A percentile compares a stretch with the other conserved stretches of the same genome.
phyloP scores from a whole-genome alignment of 306 rosid species.

The Elaeagnus macrophylla region DNA sequence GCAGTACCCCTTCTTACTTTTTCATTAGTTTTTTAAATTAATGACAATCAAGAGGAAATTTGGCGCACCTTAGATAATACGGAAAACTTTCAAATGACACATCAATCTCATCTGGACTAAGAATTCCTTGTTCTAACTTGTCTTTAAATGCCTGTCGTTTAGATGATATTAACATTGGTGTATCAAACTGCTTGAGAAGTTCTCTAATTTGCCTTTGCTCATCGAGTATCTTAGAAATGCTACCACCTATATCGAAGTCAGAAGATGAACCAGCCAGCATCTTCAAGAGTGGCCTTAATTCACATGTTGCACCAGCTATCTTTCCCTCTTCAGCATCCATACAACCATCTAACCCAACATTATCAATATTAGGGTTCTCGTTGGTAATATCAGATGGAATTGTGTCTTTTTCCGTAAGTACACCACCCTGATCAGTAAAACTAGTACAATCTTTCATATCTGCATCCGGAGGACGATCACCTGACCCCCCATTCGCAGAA shows the following conservation, averaged over 20 bases:
- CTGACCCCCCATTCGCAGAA: slow-evolving; percentile 36
- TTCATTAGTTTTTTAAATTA: no score
- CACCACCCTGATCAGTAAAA: slow-evolving; percentile 36
- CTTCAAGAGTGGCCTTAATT: slow-evolving; percentile 49
- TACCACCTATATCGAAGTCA: slow-evolving; percentile 49
- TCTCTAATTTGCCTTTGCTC: slow-evolving; percentile 58
- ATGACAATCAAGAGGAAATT: not conserved
- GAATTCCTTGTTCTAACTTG: slow-evolving; percentile 54
- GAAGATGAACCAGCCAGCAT: slow-evolving; percentile 53
- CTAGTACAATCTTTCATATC: slow-evolving; percentile 44
- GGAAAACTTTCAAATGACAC: slow-evolving; percentile 84
- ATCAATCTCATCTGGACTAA: slow-evolving; percentile 49
- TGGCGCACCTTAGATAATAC: slow-evolving; percentile 69
- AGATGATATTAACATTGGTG: slow-evolving; percentile 44
- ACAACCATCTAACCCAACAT: slow-evolving; percentile 35
- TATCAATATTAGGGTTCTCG: slow-evolving; percentile 47
- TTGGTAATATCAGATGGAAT: slow-evolving; percentile 32
- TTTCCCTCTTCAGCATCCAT: slow-evolving; percentile 47
- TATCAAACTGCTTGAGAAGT: slow-evolving; percentile 48
- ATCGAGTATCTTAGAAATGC: slow-evolving; percentile 57
- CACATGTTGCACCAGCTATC: slow-evolving; percentile 31
- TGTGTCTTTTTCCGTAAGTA: slow-evolving; percentile 38
- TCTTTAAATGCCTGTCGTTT: slow-evolving; percentile 68
- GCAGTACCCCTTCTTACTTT: not conserved
- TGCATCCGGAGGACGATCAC: slow-evolving; percentile 37